Evolutionary conservation across 495 filamentous ascomycete genomes (phyloP).

Genomic region (Xylaria castorea): DNA sequence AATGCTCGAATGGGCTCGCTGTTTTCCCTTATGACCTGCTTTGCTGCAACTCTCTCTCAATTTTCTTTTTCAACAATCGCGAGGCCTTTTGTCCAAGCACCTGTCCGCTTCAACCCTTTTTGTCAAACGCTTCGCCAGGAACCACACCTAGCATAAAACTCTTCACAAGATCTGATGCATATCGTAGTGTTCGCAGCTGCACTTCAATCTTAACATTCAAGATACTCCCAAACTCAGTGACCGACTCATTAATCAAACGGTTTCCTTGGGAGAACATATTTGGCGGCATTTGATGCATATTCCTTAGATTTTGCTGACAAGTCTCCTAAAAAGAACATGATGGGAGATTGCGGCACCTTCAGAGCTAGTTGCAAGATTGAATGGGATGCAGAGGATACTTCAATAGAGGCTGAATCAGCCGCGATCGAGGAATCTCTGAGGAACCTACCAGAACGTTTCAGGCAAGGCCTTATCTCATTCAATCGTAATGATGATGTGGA

Average conservation of each 20-base stretch:
- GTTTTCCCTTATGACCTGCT: not conserved
- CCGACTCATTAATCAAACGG: not conserved
- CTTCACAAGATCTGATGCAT: not conserved
- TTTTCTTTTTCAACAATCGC: not conserved
- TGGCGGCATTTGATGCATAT: not conserved
- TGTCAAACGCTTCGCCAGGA: not conserved
- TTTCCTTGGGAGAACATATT: not conserved
- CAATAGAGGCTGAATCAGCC: not conserved
- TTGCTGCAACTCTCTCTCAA: not conserved
- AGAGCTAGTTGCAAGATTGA: not conserved
- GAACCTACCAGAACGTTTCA: constrained; percentile 11
- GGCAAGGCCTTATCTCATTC: not conserved
- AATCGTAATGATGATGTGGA: not conserved
- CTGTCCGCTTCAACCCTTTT: not conserved
- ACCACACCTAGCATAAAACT: not conserved
- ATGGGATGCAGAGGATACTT: not conserved
- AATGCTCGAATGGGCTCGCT: not conserved
- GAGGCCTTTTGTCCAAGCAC: not conserved
- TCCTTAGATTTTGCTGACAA: not conserved
- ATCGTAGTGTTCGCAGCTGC: not conserved
- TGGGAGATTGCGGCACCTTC: not conserved
- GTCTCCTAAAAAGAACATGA: not conserved
- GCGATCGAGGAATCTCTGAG: constrained; percentile 13
- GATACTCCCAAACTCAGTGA: not conserved
- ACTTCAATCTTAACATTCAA: not conserved